Base-by-base conservation (phyloP, 2,329 filamentous ascomycete species). In the Penicillium sp. region DNA sequence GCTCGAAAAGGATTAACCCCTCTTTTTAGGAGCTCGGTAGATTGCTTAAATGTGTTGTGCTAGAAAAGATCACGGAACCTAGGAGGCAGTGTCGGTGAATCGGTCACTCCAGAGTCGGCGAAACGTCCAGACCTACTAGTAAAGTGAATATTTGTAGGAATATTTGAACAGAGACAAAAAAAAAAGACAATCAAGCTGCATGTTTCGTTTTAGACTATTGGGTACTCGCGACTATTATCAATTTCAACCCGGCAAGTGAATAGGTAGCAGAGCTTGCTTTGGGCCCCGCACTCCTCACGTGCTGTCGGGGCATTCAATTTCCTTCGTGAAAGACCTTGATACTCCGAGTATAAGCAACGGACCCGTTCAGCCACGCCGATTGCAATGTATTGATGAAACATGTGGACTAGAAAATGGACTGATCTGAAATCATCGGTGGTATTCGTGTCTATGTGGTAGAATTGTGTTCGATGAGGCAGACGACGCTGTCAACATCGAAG, bases 401-500 rank as follows among this genome's bases (percentile, higher is more conserved):
- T 49, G 44, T 45, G 38, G n/a, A 31, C 26, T 61, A 54, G 31
- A 31, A 57, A 41, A n/a, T 48, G 58, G 56, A 55, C 53, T 48
- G 56, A 62, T 57, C 58, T 62, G 64, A 59, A 61, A 66, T 63
- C 60, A 62, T 60, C 61, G 64, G 56, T 67, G 58, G 65, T 56
- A 65, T 62, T 69, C 63, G 64, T 57, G 58, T 69, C 66, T 70
- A 70, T 64, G 63, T 61, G 58, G 45, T 46, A 60, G 54, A 66
- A 46, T 48, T 48, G 63, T 51, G 50, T 50, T 60, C 62, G 65
- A 64, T 21, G 55, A 62, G 52, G 65, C 29, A 64, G 58, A 62
- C 50, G 50, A 59, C 64, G 60, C 64, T 63, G 62, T 70, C 65
- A 66, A 69, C 67, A 64, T 60, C 55, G 64, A 31, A 46, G 65